Evolutionary conservation across 768 basidiomycete species (phyloP).

Genomic region (Hypsizygus marmoreus): DNA sequence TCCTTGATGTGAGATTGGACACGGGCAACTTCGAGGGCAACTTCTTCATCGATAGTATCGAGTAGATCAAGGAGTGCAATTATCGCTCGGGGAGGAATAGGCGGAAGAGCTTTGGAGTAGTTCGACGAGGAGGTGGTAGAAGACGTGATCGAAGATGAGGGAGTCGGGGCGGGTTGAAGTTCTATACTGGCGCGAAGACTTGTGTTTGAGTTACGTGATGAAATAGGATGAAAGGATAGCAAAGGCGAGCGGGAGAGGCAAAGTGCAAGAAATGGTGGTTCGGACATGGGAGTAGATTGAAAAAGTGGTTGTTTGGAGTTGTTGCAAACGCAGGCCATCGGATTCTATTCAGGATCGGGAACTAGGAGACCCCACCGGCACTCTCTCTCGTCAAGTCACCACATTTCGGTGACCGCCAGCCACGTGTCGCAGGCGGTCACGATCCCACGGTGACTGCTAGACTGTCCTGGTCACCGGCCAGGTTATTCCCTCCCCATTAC

Average conservation of each 20-base stretch:
- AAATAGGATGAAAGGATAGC: slow-evolving; percentile 20
- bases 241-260: slow-evolving; percentile 31
- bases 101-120: slow-evolving; percentile 11
- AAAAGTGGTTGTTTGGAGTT: slow-evolving; percentile 10
- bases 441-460: not conserved
- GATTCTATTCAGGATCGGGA: too few relatives aligned
- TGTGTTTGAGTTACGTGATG: too few relatives aligned
- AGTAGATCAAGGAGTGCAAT: slow-evolving; percentile 35
- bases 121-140: slow-evolving; percentile 5
- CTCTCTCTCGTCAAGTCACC: not conserved
- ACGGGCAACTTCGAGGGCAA: slow-evolving; percentile 23
- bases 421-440: not conserved
- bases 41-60: slow-evolving; percentile 34
- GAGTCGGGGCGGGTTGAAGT: not conserved
- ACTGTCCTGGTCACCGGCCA: not conserved
- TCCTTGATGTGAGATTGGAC: slow-evolving; percentile 25
- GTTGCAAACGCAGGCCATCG: too few relatives aligned
- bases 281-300: slow-evolving; percentile 13
- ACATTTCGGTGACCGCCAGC: not conserved
- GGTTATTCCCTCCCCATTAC: not conserved
- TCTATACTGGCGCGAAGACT: too few relatives aligned
- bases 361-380: slow-evolving; percentile 1
- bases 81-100: not conserved
- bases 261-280: slow-evolving; percentile 25
- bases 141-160: not conserved